These are phyloP conservation scores for Beauveria scarabaeidicola DNA, from an alignment of 2,329 filamentous ascomycete genomes.

Conservation along the genomic window DNA sequence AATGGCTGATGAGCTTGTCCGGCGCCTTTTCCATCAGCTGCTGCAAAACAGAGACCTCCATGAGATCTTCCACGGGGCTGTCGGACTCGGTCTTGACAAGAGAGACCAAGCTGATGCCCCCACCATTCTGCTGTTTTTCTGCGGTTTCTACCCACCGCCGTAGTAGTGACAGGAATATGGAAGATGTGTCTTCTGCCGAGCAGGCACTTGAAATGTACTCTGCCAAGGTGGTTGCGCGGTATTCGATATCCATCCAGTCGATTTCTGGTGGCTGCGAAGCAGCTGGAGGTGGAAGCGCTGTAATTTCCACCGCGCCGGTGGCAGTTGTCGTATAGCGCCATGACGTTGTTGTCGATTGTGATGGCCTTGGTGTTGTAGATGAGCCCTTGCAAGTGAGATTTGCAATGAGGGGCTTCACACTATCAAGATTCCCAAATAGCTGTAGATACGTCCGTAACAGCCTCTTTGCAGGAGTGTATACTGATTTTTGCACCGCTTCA, in stretches of 20 bases:
- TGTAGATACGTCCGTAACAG: constrained; percentile 50
- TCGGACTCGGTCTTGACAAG: constrained; percentile 3
- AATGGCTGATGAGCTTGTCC: constrained; percentile 54
- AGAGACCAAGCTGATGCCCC: constrained; percentile 20
- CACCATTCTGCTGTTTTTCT: constrained; percentile 18
- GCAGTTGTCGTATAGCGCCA: constrained; percentile 46
- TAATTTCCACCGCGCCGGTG: constrained; percentile 40
- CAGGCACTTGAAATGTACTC: constrained; percentile 40
- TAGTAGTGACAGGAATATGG: constrained; percentile 52
- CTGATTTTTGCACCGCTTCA: constrained; percentile 27
- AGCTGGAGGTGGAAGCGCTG: constrained; percentile 10
- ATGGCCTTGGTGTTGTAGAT: not conserved
- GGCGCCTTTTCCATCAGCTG: constrained; percentile 55
- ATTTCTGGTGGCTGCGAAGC: constrained; percentile 19
- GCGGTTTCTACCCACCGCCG: constrained; percentile 43
- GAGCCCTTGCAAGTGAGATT: constrained; percentile 50
- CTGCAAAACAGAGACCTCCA: constrained; percentile 55
- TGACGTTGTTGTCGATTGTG: constrained; percentile 18
- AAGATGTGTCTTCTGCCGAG: constrained; percentile 47
- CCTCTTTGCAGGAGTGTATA: constrained; percentile 36
- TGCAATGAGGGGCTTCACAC: constrained; percentile 39
- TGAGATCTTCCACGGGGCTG: constrained; percentile 37
- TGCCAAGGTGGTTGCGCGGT: constrained; percentile 40
- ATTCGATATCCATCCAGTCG: constrained; percentile 37
- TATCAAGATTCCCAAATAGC: constrained; percentile 43